Conservation (phyloP, 78 protist genomes). For the Tieghemostelium lacteum region DNA sequence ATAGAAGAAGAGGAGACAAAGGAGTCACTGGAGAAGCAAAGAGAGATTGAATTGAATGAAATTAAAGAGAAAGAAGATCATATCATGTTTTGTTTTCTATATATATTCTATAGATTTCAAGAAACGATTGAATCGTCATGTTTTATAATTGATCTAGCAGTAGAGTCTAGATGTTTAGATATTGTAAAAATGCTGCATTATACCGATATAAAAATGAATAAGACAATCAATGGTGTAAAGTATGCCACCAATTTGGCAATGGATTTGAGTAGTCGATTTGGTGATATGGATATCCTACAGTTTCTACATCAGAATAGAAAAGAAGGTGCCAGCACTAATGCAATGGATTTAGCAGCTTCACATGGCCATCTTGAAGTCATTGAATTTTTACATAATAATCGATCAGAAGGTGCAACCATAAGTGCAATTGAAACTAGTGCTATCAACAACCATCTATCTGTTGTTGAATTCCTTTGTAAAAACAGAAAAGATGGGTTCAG, state of each 20-base stretch:
- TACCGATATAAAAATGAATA: not conserved
- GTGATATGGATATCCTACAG: not conserved
- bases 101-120: not conserved
- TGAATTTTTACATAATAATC: not conserved
- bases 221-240: not conserved
- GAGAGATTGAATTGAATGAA: too few species aligned
- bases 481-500: not conserved
- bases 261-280: not conserved
- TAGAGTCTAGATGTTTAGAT: not conserved
- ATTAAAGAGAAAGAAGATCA: too few species aligned
- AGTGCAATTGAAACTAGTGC: not conserved
- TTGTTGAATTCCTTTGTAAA: not conserved
- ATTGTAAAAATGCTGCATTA: not conserved
- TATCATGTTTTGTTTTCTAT: too few species aligned
- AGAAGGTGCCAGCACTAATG: not conserved
- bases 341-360: not conserved
- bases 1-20: too few species aligned
- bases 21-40: too few species aligned
- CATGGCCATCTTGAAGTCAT: not conserved
- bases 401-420: not conserved
- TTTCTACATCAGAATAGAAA: not conserved
- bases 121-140: not conserved
- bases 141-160: not conserved
- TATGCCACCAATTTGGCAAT: not conserved
- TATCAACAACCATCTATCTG: not conserved